Evolutionary conservation across 2,329 filamentous ascomycete genomes (phyloP).

Genomic region (Dactylellina cionopaga): DNA sequence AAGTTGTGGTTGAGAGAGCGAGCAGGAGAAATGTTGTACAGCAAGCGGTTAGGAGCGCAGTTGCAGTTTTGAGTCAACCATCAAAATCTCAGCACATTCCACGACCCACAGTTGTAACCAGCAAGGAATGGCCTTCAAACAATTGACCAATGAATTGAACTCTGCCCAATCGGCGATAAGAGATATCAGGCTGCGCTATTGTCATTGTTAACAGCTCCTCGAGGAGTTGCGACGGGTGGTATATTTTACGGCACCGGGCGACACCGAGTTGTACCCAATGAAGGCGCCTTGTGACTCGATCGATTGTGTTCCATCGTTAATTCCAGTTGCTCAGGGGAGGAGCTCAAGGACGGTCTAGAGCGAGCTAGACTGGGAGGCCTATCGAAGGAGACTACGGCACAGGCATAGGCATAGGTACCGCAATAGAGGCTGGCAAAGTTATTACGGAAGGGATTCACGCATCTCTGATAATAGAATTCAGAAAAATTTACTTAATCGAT

Average conservation of each 20-base stretch:
- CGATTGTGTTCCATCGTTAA: neutral
- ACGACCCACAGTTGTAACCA: no score
- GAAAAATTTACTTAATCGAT: no score
- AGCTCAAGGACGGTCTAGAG: no score
- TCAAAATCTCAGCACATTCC: no score
- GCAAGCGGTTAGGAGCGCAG: neutral
- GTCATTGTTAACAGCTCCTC: no score
- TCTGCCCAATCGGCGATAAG: neutral
- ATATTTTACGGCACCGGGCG: neutral
- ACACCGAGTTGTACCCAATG: neutral
- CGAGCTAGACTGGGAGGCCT: neutral
- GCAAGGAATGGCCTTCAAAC: no score
- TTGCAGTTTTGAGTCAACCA: conserved; percentile 1
- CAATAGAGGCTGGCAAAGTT: no score
- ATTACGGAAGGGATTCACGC: no score
- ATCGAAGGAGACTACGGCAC: no score
- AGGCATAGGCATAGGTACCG: no score
- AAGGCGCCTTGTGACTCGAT: neutral
- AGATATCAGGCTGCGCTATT: neutral
- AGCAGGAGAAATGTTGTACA: conserved; percentile 50
- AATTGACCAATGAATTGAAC: neutral
- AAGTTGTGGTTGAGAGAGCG: conserved; percentile 56
- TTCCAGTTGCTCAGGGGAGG: no score
- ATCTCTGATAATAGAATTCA: no score
- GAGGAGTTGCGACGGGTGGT: neutral